Evolutionary conservation across 192 early-diverging fungal genomes (phyloP).

Genomic region (Coemansia guatemalensis): DNA sequence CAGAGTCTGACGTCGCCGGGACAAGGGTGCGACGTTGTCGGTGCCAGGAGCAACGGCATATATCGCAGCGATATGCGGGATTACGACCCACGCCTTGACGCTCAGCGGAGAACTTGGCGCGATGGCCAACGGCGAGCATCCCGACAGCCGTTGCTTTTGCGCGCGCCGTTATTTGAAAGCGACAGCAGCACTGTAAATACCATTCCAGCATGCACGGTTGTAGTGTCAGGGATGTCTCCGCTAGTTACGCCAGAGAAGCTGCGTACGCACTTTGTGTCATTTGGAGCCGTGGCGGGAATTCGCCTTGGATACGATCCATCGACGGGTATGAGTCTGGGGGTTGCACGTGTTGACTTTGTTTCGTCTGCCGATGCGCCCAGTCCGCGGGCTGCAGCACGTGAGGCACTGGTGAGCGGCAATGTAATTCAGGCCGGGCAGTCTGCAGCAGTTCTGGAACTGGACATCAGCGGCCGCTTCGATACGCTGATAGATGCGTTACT

Average conservation of each 20-base stretch:
- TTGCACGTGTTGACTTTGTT: constrained; percentile 46
- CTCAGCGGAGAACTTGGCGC: constrained; percentile 30
- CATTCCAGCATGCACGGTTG: constrained; percentile 20
- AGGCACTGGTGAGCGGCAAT: constrained; percentile 28
- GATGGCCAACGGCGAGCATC: constrained; percentile 7
- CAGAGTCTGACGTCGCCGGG: constrained; percentile 30
- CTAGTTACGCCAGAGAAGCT: constrained; percentile 46
- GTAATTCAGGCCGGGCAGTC: constrained; percentile 28
- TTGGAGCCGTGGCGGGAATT: constrained; percentile 40
- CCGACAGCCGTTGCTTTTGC: constrained; percentile 18
- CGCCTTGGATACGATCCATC: constrained; percentile 45
- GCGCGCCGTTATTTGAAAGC: constrained; percentile 35
- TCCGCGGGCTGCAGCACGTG: constrained; percentile 40
- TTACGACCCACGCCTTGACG: constrained; percentile 28
- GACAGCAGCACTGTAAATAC: constrained; percentile 29
- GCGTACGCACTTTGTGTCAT: constrained; percentile 37
- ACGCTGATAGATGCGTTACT: constrained; percentile 1
- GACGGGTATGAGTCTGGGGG: constrained; percentile 52
- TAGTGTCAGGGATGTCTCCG: constrained; percentile 43
- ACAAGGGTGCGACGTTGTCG: constrained; percentile 3
- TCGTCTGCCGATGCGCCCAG: constrained; percentile 24
- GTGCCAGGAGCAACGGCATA: background rate
- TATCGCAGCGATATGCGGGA: background rate
- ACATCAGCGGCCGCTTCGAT: constrained; percentile 32
- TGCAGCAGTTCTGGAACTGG: constrained; percentile 25